These are phyloP conservation scores for Juncus effusus DNA, from an alignment of 176 grass and related monocot species.

Conservation along the genomic window DNA sequence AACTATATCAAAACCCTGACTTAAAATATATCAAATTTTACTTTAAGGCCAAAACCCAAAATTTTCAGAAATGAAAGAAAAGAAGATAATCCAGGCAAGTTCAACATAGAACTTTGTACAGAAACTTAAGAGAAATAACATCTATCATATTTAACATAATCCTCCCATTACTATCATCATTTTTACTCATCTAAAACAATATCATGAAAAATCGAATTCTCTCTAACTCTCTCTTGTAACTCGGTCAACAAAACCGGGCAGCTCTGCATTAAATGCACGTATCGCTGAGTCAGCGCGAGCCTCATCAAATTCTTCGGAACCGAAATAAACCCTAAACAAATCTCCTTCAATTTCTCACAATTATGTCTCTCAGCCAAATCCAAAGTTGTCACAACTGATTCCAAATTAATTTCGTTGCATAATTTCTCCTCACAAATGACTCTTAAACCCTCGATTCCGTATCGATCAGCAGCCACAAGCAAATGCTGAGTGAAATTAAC, in stretches of 20 bases:
- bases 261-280: not conserved
- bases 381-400: conserved; percentile 30
- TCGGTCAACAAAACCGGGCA: conserved; percentile 26
- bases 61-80: too few species aligned
- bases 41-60: too few species aligned
- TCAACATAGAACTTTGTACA: too few species aligned
- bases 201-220: conserved; percentile 7
- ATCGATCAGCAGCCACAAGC: conserved; percentile 38
- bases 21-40: too few species aligned
- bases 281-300: conserved; percentile 21
- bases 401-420: conserved; percentile 22
- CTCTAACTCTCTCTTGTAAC: conserved; percentile 17
- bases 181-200: conserved; percentile 9
- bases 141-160: too few species aligned
- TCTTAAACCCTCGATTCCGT: conserved; percentile 46
- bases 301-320: conserved; percentile 35
- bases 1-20: too few species aligned
- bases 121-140: too few species aligned
- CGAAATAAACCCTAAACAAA: conserved; percentile 41
- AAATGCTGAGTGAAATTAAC: conserved; percentile 21
- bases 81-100: too few species aligned
- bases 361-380: conserved; percentile 45
- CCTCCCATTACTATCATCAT: not conserved
- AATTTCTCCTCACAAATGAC: conserved; percentile 36
- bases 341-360: conserved; percentile 40